Percentiles rank a stretch among this genome's conserved stretches.
Evolutionary conservation across 768 basidiomycete genomes (phyloP).

Genomic region (Albatrellus ellisii): DNA sequence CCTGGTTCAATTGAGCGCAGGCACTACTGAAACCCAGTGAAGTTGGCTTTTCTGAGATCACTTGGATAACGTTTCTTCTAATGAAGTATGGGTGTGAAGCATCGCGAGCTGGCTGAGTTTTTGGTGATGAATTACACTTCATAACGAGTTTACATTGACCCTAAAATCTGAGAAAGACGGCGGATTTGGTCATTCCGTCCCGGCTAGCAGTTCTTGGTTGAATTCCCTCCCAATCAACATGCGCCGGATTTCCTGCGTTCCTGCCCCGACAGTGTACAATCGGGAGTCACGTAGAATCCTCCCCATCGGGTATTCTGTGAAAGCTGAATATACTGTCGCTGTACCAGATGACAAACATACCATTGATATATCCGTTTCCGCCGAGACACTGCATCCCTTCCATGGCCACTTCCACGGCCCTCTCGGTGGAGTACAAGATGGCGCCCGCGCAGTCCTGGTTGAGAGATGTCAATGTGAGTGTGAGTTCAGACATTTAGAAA

Average conservation of each 20-base stretch:
- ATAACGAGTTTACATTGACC: not conserved
- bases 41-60: too few species aligned
- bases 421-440: slow-evolving; percentile 88
- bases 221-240: slow-evolving; percentile 94
- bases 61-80: too few species aligned
- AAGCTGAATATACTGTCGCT: not conserved
- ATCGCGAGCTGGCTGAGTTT: too few species aligned
- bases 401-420: slow-evolving; percentile 79
- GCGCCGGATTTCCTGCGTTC: slow-evolving; percentile 88
- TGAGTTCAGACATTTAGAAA: not conserved
- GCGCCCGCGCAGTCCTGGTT: slow-evolving; percentile 87
- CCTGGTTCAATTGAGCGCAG: too few species aligned
- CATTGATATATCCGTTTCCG: slow-evolving; percentile 94
- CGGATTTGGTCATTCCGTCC: not conserved
- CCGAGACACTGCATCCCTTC: slow-evolving; percentile 92
- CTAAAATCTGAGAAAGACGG: not conserved
- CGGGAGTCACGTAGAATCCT: slow-evolving; percentile 79
- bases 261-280: slow-evolving; percentile 91
- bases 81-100: too few species aligned
- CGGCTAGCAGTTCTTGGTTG: slow-evolving; percentile 43
- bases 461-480: not conserved
- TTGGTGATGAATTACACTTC: slow-evolving; percentile 1
- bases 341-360: slow-evolving; percentile 22
- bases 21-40: too few species aligned
- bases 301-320: slow-evolving; percentile 80